Percentiles rank a stretch among this genome's conserved stretches.
Conservation (phyloP, 805 yeast genomes). For the Tetrapisispora namnaoensis region DNA sequence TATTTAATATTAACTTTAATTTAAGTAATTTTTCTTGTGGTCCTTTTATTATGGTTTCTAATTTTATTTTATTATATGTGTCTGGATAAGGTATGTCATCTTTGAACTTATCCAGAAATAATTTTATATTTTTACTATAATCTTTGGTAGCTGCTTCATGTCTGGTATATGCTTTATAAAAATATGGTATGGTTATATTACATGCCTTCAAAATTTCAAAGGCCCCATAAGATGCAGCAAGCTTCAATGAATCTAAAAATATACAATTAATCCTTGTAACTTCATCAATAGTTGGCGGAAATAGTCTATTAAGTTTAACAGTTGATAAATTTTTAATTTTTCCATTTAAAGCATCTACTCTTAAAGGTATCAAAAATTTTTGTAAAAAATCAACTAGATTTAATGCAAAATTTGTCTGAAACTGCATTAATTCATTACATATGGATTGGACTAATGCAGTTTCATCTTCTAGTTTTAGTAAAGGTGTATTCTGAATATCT, state of each 20-base stretch:
- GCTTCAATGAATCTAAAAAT: slow-evolving; percentile 60
- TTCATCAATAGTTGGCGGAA: slow-evolving; percentile 95
- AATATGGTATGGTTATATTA: slow-evolving; percentile 77
- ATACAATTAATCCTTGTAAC: slow-evolving; percentile 83
- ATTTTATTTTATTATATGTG: slow-evolving; percentile 39
- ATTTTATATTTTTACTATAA: slow-evolving; percentile 40
- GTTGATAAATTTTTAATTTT: slow-evolving; percentile 47
- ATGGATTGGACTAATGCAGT: slow-evolving; percentile 22
- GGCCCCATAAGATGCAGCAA: slow-evolving; percentile 61
- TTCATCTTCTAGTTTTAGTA: neutral
- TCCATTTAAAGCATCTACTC: slow-evolving; percentile 56
- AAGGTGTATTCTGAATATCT: slow-evolving; percentile 24
- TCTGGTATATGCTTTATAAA: slow-evolving; percentile 84
- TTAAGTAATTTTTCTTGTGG: slow-evolving; percentile 59
- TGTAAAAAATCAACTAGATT: slow-evolving; percentile 67
- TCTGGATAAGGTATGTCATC: slow-evolving; percentile 20
- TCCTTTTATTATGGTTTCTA: slow-evolving; percentile 55
- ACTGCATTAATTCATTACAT: slow-evolving; percentile 52
- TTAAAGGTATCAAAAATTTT: slow-evolving; percentile 65
- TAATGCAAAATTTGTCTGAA: slow-evolving; percentile 69
- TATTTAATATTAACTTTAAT: slow-evolving; percentile 54
- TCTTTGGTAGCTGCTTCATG: slow-evolving; percentile 85
- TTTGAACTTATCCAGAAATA: slow-evolving; percentile 33
- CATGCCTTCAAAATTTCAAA: slow-evolving; percentile 71
- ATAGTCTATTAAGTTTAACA: slow-evolving; percentile 59